Base-by-base conservation (phyloP, 2,329 filamentous ascomycete species). In the Thermothelomyces thermophilus region DNA sequence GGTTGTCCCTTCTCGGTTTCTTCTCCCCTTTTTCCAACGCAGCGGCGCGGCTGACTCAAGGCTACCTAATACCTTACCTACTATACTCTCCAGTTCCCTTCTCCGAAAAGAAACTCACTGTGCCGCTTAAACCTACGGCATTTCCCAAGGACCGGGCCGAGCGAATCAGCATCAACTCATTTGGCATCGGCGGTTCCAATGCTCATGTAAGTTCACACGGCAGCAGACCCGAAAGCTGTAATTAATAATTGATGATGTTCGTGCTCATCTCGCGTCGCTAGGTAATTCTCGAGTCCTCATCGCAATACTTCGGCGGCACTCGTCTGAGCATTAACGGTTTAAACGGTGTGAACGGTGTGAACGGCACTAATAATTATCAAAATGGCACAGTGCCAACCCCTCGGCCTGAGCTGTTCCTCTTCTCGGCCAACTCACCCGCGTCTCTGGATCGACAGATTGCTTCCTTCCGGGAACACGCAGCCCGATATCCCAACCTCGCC, bases 141-240 rank as follows among this genome's bases (percentile, higher is more conserved):
- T 41, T 33, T 67, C 72, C 70, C 2, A 63, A 59, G 35, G 65
- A 66, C 42, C 73, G 73, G 63, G 68, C n/a, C 13, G 24, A 67
- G 50, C 70, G 68, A 50, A 66, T 71, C 39, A 73, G 72, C 53
- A 61, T 75, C 48, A 74, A 73, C 59, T 67, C 63, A 28, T 74
- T 73, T 50, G 71, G 71, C 2, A 70, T 67, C 22, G 68, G 66
- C 33, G 69, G 63, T 31, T 66, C 69, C 24, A 73, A 73, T n/a
- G 47, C 41, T 2, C 47, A 50, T n/a, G 47, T 44, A 26, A 17
- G 34, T 33, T 2, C 16, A 2, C 40, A 5, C 5, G 9, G 9
- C n/a, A 13, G 8, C 3, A n/a, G 2, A 13, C n/a, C 7, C 10
- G 24, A 26, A 26, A 26, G 9, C 5, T 5, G 9, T 5, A 26